Percentiles rank a stretch among this genome's conserved stretches.
Evolutionary conservation across 257 asterid species (phyloP).

Genomic region (Henckelia pumila): DNA sequence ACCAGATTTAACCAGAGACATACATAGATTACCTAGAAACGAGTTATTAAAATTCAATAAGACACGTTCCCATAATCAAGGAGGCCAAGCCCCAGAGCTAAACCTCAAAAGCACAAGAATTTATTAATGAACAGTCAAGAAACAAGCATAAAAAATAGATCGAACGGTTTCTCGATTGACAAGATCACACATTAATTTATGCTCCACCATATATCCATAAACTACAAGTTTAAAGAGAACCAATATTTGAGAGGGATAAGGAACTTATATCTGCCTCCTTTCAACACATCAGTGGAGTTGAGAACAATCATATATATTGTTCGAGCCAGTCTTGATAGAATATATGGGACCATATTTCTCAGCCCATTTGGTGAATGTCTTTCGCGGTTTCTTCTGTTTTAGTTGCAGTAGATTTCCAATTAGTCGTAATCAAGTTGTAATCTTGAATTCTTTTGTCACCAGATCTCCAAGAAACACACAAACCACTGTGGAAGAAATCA

Average conservation of each 20-base stretch:
- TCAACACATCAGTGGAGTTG: conserved; percentile 47
- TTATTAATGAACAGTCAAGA: too few relatives aligned
- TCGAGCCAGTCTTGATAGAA: conserved; percentile 58
- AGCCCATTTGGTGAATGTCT: conserved; percentile 65
- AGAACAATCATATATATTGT: conserved; percentile 52
- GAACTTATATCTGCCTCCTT: conserved; percentile 45
- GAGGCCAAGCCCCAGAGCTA: too few relatives aligned
- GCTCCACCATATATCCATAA: background rate
- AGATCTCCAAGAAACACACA: too few relatives aligned
- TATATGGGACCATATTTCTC: conserved; percentile 64
- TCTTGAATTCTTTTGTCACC: too few relatives aligned
- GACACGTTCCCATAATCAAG: too few relatives aligned
- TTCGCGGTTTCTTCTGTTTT: conserved; percentile 70
- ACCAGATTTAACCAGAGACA: too few relatives aligned
- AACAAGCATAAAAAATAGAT: too few relatives aligned
- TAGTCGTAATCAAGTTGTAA: conserved; percentile 57
- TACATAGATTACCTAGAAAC: too few relatives aligned
- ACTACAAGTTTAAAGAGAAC: background rate
- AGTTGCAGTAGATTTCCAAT: conserved; percentile 64
- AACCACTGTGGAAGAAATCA: too few relatives aligned
- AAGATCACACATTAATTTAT: background rate
- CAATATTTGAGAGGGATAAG: background rate
- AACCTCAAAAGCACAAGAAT: too few relatives aligned
- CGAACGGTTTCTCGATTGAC: too few relatives aligned
- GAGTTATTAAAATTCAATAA: too few relatives aligned